Evolutionary conservation across 257 asterid genomes (phyloP).

Genomic region (Osmanthus fragrans): DNA sequence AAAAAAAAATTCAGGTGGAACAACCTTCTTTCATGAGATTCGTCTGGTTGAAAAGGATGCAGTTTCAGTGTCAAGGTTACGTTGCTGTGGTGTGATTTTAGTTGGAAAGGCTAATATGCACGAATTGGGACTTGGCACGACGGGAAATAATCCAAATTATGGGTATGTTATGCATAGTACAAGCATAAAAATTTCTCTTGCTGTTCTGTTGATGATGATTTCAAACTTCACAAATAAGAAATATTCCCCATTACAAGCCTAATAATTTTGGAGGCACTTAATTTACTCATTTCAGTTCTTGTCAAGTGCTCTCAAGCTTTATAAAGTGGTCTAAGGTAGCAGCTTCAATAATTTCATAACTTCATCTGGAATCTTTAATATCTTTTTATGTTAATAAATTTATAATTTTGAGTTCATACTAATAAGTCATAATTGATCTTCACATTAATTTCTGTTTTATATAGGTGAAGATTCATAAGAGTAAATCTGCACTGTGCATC

Average conservation of each 20-base stretch:
- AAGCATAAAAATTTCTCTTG: background rate
- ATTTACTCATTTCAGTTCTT: constrained; percentile 12
- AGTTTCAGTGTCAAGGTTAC: constrained; percentile 67
- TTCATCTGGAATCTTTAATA: background rate
- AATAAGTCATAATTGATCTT: background rate
- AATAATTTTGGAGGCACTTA: background rate
- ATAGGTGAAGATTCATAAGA: constrained; percentile 2
- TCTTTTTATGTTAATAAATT: constrained; percentile 4
- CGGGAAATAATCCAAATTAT: constrained; percentile 94
- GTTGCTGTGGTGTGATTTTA: constrained; percentile 86
- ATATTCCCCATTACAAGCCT: background rate
- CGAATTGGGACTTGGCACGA: constrained; percentile 92
- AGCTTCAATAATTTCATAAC: background rate
- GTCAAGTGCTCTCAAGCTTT: background rate
- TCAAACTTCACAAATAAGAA: background rate
- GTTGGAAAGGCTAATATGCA: constrained; percentile 99
- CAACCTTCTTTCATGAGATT: constrained; percentile 83
- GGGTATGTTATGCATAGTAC: constrained; percentile 56
- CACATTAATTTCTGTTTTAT: constrained; percentile 3
- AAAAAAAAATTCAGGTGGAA: constrained; percentile 60
- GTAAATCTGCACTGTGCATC: background rate
- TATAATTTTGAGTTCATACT: background rate
- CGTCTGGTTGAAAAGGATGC: constrained; percentile 78
- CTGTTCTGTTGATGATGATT: constrained; percentile 1
- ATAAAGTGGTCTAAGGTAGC: background rate